Evolutionary conservation across 2,329 filamentous ascomycete genomes (phyloP).

Genomic region (Fusarium irregulare): DNA sequence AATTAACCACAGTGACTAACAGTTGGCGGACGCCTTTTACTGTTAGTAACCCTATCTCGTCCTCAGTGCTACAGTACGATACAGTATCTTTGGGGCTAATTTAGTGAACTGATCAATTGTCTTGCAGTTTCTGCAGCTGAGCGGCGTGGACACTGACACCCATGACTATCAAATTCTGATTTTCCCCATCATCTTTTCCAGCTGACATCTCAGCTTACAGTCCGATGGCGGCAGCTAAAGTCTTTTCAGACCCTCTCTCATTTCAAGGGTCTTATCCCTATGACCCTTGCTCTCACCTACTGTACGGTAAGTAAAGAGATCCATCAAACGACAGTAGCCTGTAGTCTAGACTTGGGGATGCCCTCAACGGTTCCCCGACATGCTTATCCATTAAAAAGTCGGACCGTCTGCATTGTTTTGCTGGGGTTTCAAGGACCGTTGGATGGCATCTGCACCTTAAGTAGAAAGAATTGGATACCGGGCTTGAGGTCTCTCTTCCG

Average conservation of each 20-base stretch:
- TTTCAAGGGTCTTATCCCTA: conserved; percentile 4
- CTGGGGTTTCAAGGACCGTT: conserved; percentile 27
- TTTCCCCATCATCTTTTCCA: neutral
- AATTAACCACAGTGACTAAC: conserved; percentile 21
- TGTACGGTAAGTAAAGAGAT: neutral
- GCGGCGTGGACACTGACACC: conserved; percentile 1
- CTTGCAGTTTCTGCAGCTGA: conserved; percentile 18
- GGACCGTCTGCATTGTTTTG: conserved; percentile 26
- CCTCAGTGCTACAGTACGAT: neutral
- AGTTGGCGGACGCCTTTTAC: neutral
- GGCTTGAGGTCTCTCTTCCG: conserved; percentile 17
- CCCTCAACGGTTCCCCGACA: conserved; percentile 5
- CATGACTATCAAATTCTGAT: conserved; percentile 1
- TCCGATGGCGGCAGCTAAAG: conserved; percentile 6
- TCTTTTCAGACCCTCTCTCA: neutral
- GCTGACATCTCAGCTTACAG: conserved; percentile 23
- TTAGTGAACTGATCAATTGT: conserved; percentile 6
- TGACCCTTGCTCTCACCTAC: conserved; percentile 8
- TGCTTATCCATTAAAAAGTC: conserved; percentile 14
- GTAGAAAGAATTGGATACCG: conserved; percentile 19
- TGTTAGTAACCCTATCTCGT: neutral
- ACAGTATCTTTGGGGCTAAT: neutral
- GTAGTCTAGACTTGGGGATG: neutral
- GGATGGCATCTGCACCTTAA: conserved; percentile 18
- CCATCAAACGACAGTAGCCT: conserved; percentile 19